Conservation (phyloP, 139 green algal genomes). For the Trebouxia sp. region DNA sequence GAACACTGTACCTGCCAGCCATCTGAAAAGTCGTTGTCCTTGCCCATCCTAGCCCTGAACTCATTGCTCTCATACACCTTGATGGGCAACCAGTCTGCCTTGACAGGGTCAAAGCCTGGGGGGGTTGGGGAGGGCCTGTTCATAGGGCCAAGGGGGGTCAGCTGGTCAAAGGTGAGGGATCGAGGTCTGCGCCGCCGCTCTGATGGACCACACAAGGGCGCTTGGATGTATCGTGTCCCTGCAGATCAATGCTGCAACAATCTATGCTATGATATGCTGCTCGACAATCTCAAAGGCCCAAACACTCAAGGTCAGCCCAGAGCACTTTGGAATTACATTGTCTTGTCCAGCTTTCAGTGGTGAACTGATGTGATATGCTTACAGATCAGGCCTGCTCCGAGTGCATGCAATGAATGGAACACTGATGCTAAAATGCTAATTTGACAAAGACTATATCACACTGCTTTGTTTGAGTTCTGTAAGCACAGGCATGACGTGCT, state of each 20-base stretch:
- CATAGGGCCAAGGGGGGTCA: not conserved
- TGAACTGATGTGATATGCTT: too few species aligned
- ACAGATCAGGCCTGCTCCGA: too few species aligned
- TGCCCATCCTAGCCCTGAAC: not conserved
- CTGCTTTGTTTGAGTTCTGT: not conserved
- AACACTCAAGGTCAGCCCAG: too few species aligned
- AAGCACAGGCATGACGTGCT: not conserved
- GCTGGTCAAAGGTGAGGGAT: constrained; percentile 20
- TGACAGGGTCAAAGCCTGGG: not conserved
- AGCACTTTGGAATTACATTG: too few species aligned
- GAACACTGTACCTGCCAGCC: not conserved
- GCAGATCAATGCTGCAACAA: not conserved
- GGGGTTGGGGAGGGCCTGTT: not conserved
- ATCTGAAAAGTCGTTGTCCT: not conserved
- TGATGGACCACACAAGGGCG: constrained; percentile 10
- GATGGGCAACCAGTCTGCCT: constrained; percentile 22
- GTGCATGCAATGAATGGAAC: too few species aligned
- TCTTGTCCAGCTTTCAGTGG: too few species aligned
- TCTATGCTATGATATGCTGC: not conserved
- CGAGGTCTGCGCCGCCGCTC: not conserved
- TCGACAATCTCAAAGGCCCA: not conserved
- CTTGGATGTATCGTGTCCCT: constrained; percentile 12
- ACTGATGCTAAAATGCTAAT: too few species aligned
- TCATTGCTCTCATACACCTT: constrained; percentile 13
- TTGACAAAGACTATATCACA: too few species aligned